Evolutionary conservation across 2,329 filamentous ascomycete genomes (phyloP), one percentile per base, ranked within the genome.

Genomic region (Ilyonectria robusta): DNA sequence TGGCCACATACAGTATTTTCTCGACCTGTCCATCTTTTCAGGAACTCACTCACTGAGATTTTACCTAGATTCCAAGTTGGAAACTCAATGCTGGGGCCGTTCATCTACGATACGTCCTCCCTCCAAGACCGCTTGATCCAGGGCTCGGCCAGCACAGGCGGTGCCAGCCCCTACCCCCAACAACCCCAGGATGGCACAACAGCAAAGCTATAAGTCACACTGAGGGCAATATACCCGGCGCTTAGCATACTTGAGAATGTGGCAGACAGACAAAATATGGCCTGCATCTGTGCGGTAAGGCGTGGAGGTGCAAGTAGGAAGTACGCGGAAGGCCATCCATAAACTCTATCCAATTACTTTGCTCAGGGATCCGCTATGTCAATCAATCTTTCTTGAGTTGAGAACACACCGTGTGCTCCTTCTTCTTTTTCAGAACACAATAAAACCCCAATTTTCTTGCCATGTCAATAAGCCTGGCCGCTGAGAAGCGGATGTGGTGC

Each of bases 71-170:
- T n/a, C 35, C 33, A 50, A 15, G 3, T 37, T 29, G 11, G 23
- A 48, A 21, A 11, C 51, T 55, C 33, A 15, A 67, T 61, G 56
- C 56, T 67, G n/a, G 17, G 10, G 23, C 17, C 26, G 15, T 65
- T 47, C 62, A 58, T 65, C 19, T 65, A 68, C 31, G 62, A 59
- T 53, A 62, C 56, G 15, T 59, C 57, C 4, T 65, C 65, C 13
- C 40, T 65, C 21, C 47, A 54, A 33, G 62, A 62, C 19, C 62
- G 62, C 15, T 21, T 63, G 9, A 33, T 64, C 15, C 59, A 61
- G 54, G 46, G n/a, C 15, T 58, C 53, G 6, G 17, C 55, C 7
- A 21, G n/a, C 17, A n/a, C 15, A 17, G n/a, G 13, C 5, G 26
- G 50, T 21, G 5, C 8, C 17, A 19, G 48, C 21, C 13, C 26